A percentile compares a stretch with the other conserved stretches of the same genome.
phyloP scores from a whole-genome alignment of 31 red algal species.

The Asparagopsis taxiformis region DNA sequence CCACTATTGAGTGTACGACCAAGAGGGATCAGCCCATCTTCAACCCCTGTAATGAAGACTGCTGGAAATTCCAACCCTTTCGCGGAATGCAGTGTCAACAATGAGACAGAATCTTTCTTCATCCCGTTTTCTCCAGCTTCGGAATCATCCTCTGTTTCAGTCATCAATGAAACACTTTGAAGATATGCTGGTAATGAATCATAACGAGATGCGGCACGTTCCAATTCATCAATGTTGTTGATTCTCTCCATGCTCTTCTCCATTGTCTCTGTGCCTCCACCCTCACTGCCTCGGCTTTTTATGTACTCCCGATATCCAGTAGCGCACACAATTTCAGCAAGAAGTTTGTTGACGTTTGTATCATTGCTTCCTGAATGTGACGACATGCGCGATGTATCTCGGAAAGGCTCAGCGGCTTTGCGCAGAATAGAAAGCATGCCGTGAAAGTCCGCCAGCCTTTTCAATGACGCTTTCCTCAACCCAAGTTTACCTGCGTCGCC shows the following conservation, averaged over 20 bases:
- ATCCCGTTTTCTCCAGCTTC: background rate
- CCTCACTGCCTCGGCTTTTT: constrained; percentile 18
- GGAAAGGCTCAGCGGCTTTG: background rate
- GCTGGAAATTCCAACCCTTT: constrained; percentile 90
- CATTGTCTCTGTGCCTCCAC: background rate
- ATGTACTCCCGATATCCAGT: constrained; percentile 54
- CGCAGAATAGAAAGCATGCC: constrained; percentile 41
- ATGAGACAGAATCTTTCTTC: constrained; percentile 22
- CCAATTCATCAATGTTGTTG: constrained; percentile 47
- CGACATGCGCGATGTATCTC: background rate
- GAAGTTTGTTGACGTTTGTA: constrained; percentile 18
- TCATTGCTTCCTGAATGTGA: background rate
- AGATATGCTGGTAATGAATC: constrained; percentile 21
- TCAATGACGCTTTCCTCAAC: constrained; percentile 12
- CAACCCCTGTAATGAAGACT: constrained; percentile 71
- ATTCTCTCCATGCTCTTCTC: constrained; percentile 53
- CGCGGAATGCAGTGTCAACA: constrained; percentile 83
- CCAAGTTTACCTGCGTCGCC: constrained; percentile 7
- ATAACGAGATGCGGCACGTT: constrained; percentile 9
- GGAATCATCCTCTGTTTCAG: background rate
- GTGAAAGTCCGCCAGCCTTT: constrained; percentile 46
- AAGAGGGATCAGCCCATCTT: constrained; percentile 67
- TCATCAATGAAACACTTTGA: constrained; percentile 38
- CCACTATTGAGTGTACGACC: background rate
- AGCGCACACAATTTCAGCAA: constrained; percentile 11